A percentile compares a stretch with the other conserved stretches of the same genome.
phyloP scores from a whole-genome alignment of 2,329 filamentous ascomycete genomes.

The Neonectria faginata region DNA sequence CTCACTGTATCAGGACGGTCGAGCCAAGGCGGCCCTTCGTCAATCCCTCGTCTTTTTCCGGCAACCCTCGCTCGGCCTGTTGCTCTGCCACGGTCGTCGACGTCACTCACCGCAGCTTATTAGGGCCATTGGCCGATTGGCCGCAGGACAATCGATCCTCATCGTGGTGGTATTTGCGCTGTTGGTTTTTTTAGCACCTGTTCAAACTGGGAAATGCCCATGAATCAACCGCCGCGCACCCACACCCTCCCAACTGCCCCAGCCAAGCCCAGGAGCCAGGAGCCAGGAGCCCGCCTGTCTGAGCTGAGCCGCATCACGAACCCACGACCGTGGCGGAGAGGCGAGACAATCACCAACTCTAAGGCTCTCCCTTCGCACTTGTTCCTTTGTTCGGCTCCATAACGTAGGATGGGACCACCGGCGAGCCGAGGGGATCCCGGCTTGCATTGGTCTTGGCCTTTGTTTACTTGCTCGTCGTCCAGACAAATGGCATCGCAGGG shows the following conservation, averaged over 20 bases:
- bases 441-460: conserved; percentile 15
- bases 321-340: conserved; percentile 19
- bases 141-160: conserved; percentile 37
- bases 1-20: conserved; percentile 8
- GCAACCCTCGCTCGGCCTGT: conserved; percentile 33
- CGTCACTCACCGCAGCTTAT: conserved; percentile 38
- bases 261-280: conserved; percentile 2
- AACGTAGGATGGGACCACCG: conserved; percentile 11
- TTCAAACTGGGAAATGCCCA: conserved; percentile 18
- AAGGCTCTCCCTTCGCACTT: conserved; percentile 8
- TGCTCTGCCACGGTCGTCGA: conserved; percentile 35
- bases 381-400: neutral
- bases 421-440: conserved; percentile 28
- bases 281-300: conserved; percentile 24
- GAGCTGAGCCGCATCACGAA: conserved; percentile 36
- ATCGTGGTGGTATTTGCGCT: conserved; percentile 27
- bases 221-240: neutral
- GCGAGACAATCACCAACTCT: conserved; percentile 11
- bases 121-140: conserved; percentile 8
- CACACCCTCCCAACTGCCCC: conserved; percentile 12
- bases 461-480: conserved; percentile 25
- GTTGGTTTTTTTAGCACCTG: conserved; percentile 24
- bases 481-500: conserved; percentile 26
- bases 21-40: conserved; percentile 33
- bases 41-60: conserved; percentile 45